These are phyloP conservation scores for Penicillium lagena DNA, from an alignment of 495 filamentous ascomycete species.

Conservation along the genomic window DNA sequence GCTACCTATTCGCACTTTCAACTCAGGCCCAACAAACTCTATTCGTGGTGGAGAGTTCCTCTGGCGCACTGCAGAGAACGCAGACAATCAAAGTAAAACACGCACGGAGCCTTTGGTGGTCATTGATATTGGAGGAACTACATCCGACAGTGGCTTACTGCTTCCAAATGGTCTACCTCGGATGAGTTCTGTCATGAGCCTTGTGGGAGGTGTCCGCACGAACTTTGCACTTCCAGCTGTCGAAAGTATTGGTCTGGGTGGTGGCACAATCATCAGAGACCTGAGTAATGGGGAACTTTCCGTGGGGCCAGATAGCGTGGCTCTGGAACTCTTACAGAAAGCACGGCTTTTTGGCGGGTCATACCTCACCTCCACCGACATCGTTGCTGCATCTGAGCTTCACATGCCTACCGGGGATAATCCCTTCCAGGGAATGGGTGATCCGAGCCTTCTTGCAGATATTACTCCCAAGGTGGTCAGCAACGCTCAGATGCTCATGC, in stretches of 20 bases:
- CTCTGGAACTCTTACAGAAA: constrained; percentile 42
- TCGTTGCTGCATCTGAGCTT: constrained; percentile 28
- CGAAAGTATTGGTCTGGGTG: constrained; percentile 46
- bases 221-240: constrained; percentile 49
- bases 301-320: constrained; percentile 53
- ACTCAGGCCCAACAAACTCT: constrained; percentile 47
- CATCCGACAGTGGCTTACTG: constrained; percentile 41
- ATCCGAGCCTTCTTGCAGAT: constrained; percentile 1
- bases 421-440: constrained; percentile 8
- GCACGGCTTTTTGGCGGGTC: constrained; percentile 45
- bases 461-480: constrained; percentile 6
- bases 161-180: constrained; percentile 38
- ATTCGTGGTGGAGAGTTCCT: constrained; percentile 45
- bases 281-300: constrained; percentile 21
- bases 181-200: constrained; percentile 33
- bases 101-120: constrained; percentile 24
- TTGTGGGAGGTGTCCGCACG: constrained; percentile 38
- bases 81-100: constrained; percentile 7
- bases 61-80: constrained; percentile 15
- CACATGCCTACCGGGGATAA: constrained; percentile 11
- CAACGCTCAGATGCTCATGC: constrained; percentile 6
- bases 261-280: constrained; percentile 42
- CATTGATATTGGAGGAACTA: constrained; percentile 46
- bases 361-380: constrained; percentile 44
- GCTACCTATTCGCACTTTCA: constrained; percentile 45